Evolutionary conservation across 2,329 filamentous ascomycete genomes (phyloP), one percentile per base, ranked within the genome.

Genomic region (Periconia sp.): DNA sequence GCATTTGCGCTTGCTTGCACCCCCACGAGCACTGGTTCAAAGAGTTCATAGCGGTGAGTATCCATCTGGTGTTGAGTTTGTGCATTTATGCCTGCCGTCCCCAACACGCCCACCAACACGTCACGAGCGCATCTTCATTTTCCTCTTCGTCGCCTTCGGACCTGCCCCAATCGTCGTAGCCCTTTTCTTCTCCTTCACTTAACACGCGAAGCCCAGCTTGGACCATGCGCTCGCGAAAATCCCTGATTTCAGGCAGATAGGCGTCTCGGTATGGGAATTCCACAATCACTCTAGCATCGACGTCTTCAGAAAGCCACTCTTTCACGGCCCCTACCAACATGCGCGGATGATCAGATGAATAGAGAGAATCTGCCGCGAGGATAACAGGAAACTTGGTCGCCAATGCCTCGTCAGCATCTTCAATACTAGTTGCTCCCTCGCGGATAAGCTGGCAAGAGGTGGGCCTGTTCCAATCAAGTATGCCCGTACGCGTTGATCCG

Each of bases 321-420:
- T 80, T 74, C 43, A 97, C 86, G 14, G 90, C 87, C 14, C 85
- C 79, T 0, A 87, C 85, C 19, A 97, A 81, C 65, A 94, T 83
- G 2, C 72, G 75, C 0, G 93, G 91, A 67, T 97, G 94, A 3
- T 89, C 82, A 46, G 92, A 82, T 44, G 92, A 91, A 74, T 97
- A 97, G 18, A 99, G 78, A 0, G 91, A 84, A 72, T 99, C 94
- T 2, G 93, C 91, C 2, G 86, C 91, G 2, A 99, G 80, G 42
- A 97, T 85, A 50, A 96, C 77, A 13, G 72, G 68, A 58, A 80
- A 80, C 15, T 63, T 70, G 7, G 45, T 49, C 8, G 54, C 53
- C 20, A 64, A 47, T n/a, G 52, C n/a, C 27, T 53, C 46, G 31
- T 53, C 53, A 10, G 45, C 53, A n/a, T 55, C 54, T 10, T 49